phyloP scores from a whole-genome alignment of 2,329 filamentous ascomycete genomes.

The Venturia aucupariae region DNA sequence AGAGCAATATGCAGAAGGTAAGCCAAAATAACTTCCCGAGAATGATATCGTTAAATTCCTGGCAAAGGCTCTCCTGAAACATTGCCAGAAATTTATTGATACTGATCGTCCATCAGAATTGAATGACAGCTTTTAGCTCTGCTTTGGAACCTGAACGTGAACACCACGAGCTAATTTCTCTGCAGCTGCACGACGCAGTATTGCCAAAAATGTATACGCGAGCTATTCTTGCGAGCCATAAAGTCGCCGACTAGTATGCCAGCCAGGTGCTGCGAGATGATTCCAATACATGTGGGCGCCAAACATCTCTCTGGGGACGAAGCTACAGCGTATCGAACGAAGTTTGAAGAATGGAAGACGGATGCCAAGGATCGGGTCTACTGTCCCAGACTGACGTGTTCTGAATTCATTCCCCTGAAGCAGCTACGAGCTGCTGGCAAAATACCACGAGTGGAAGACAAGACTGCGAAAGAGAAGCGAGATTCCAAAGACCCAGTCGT shows the following conservation, averaged over 20 bases:
- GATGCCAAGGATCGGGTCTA: constrained; percentile 10
- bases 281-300: not conserved
- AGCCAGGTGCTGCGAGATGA: constrained; percentile 5
- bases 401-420: constrained; percentile 5
- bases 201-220: not conserved
- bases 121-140: no score
- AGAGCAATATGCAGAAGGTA: not conserved
- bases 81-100: not conserved
- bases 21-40: not conserved
- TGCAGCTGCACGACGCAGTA: not conserved
- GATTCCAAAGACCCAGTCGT: not conserved
- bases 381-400: constrained; percentile 1
- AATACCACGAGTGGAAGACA: not conserved
- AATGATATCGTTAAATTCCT: not conserved
- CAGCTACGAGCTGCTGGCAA: not conserved
- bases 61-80: not conserved
- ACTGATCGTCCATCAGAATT: not conserved
- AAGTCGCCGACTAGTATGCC: not conserved
- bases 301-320: not conserved
- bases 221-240: not conserved
- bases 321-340: not conserved
- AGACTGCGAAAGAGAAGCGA: not conserved
- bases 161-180: not conserved
- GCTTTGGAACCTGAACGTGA: no score
- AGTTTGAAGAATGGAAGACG: constrained; percentile 9